Evolutionary conservation across 768 basidiomycete species (phyloP).

Genomic region (Mycena filopes): DNA sequence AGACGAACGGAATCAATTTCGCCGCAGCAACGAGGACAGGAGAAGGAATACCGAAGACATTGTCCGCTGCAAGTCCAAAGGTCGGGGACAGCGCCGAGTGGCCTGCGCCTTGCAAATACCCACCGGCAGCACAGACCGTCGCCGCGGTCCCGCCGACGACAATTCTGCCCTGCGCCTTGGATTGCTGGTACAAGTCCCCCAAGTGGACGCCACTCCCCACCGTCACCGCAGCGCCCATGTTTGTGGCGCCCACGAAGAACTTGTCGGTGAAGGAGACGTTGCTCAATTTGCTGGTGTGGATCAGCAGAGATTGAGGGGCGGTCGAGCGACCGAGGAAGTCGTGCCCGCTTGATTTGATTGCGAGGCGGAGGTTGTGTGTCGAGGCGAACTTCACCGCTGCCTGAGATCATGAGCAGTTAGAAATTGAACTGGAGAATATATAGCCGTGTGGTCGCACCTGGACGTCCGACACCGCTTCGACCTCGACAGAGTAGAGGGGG

Average conservation of each 20-base stretch:
- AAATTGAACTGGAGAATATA: not conserved
- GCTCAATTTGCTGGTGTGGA: constrained; percentile 44
- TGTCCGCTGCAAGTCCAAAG: constrained; percentile 41
- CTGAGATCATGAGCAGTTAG: constrained; percentile 26
- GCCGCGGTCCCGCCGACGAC: constrained; percentile 41
- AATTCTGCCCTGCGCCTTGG: constrained; percentile 37
- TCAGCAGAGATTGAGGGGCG: constrained; percentile 43
- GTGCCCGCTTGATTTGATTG: constrained; percentile 47
- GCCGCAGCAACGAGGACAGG: not conserved
- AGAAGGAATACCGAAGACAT: constrained; percentile 29
- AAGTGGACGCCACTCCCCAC: constrained; percentile 42
- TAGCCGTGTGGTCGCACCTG: constrained; percentile 33
- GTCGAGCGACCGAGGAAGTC: constrained; percentile 50
- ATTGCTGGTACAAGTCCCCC: constrained; percentile 34
- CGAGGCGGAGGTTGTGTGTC: constrained; percentile 42
- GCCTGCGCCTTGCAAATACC: constrained; percentile 48
- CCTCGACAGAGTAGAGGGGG: constrained; percentile 42
- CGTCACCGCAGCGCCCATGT: constrained; percentile 41
- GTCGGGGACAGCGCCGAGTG: constrained; percentile 42
- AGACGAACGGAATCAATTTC: not conserved
- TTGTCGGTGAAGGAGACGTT: constrained; percentile 37
- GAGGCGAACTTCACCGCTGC: constrained; percentile 43
- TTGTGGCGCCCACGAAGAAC: constrained; percentile 24
- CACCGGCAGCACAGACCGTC: constrained; percentile 45
- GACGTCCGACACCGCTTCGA: constrained; percentile 42